A percentile compares a stretch with the other conserved stretches of the same genome.
Conservation (phyloP, 208 protist species). For the Trypanosoma vivax region DNA sequence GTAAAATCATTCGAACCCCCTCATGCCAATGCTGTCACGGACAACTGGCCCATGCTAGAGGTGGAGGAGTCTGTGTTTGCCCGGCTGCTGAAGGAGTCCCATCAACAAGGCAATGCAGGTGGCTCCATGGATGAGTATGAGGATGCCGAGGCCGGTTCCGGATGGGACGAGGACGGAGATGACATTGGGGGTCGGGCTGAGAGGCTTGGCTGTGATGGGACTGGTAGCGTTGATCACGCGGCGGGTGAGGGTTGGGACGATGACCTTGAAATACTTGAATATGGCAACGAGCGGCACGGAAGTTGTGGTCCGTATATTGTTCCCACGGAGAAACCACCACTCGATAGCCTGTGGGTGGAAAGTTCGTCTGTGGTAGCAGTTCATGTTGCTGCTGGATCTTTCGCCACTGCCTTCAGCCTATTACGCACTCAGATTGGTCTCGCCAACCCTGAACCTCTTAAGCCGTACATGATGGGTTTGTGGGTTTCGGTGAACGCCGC, state of each 20-base stretch:
- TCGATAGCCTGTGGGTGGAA: conserved; percentile 76
- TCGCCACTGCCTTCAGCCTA: conserved; percentile 89
- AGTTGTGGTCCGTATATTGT: conserved; percentile 26
- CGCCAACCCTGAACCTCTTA: conserved; percentile 85
- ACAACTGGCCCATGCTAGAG: conserved; percentile 83
- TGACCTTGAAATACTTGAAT: conserved; percentile 50
- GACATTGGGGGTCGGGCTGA: conserved; percentile 2
- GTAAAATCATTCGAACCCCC: conserved; percentile 22
- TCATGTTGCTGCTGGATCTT: conserved; percentile 94
- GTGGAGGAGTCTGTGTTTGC: conserved; percentile 73
- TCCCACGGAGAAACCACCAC: conserved; percentile 43
- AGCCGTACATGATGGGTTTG: conserved; percentile 81
- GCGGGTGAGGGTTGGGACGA: conserved; percentile 59
- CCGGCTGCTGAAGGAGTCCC: conserved; percentile 61
- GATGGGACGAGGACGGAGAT: conserved; percentile 54
- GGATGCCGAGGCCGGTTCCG: conserved; percentile 34
- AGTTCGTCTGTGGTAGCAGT: conserved; percentile 82
- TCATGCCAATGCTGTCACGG: conserved; percentile 22
- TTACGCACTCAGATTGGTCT: conserved; percentile 89
- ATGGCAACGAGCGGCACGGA: conserved; percentile 5
- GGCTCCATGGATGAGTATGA: conserved; percentile 24
- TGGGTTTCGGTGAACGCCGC: conserved; percentile 67
- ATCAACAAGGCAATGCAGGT: conserved; percentile 32
- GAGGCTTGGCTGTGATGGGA: not conserved
- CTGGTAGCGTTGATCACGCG: conserved; percentile 1